Base-by-base conservation (phyloP, 2,329 filamentous ascomycete genomes). In the Talaromyces sp. region DNA sequence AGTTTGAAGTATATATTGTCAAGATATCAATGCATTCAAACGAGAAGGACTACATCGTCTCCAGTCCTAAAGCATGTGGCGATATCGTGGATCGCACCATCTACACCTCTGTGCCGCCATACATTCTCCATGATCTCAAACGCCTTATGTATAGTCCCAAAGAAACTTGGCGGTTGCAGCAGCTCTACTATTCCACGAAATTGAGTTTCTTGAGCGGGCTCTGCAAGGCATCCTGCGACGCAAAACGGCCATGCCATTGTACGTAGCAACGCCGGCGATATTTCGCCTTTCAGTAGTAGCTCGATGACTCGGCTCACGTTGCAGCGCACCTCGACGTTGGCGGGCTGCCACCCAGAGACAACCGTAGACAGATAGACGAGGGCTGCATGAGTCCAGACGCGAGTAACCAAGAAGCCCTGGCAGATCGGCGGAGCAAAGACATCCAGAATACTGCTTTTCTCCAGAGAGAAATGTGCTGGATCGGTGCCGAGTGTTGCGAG, bases 101-200 rank as follows among this genome's bases (percentile, higher is more conserved):
- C 55, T 22, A 36, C 36, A 61, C 54, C 49, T 22, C 55, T 52
- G 22, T 57, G 62, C 17, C 56, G 58, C 75, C 74, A 77, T 33
- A 72, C 73, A 58, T 69, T 67, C 58, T 75, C 70, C 74, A 77
- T 76, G 30, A 77, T 72, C 27, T 70, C 67, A 7, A 75, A 62
- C 15, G 71, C 72, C 52, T 72, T 67, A 3, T 64, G 65, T 51
- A 68, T 57, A 3, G 71, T 66, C 9, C 71, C 68, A 54, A 73
- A 71, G 13, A 70, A 53, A 11, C 63, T 64, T 44, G 62, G 39
- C 9, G 65, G 66, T 19, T 61, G 59, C 39, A 71, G 58, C 9
- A 57, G 51, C 11, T 70, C 63, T 0, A 64, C 67, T 56, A 72
- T 62, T 6, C 42, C 57, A 15, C 68, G 69, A 36, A 74, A 69